Evolutionary conservation across 2,329 filamentous ascomycete species (phyloP).

Genomic region (Botrytis medusae): DNA sequence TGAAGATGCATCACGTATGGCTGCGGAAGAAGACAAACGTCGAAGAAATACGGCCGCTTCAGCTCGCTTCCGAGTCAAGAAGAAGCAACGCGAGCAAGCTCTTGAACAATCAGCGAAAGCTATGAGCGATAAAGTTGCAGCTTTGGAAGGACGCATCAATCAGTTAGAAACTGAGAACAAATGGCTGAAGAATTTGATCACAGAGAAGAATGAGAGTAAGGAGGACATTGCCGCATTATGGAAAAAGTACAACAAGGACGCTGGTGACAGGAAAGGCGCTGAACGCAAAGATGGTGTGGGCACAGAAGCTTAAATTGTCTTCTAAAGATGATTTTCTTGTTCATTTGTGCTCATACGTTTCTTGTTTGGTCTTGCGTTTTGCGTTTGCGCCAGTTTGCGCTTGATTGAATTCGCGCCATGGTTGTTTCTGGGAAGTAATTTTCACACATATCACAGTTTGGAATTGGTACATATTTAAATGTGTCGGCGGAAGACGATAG

Average conservation of each 20-base stretch:
- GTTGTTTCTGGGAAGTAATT: background rate
- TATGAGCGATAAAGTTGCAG: constrained; percentile 74
- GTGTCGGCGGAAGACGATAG: background rate
- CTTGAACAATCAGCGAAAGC: constrained; percentile 81
- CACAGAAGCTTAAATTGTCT: constrained; percentile 32
- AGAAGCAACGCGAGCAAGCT: constrained; percentile 90
- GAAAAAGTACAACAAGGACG: constrained; percentile 43
- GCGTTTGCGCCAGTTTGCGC: constrained; percentile 26
- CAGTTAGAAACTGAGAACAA: constrained; percentile 83
- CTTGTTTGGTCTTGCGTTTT: constrained; percentile 5
- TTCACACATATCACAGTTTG: background rate
- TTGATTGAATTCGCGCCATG: constrained; percentile 18
- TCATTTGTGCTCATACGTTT: background rate
- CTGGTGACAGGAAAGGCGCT: constrained; percentile 35
- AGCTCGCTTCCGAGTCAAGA: constrained; percentile 88
- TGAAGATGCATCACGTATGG: constrained; percentile 69
- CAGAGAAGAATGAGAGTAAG: constrained; percentile 69
- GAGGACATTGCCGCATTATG: constrained; percentile 44
- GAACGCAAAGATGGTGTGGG: constrained; percentile 40
- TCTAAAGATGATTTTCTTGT: background rate
- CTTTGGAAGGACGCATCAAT: constrained; percentile 69
- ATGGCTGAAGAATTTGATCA: constrained; percentile 77
- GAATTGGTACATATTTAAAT: background rate
- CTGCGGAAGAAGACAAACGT: constrained; percentile 87
- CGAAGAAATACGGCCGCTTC: constrained; percentile 86